Percentiles rank a stretch among this genome's conserved stretches.
These are phyloP conservation scores for Debaryomyces psychrophilus DNA, from an alignment of 1,139 yeast genomes.

Conservation along the genomic window DNA sequence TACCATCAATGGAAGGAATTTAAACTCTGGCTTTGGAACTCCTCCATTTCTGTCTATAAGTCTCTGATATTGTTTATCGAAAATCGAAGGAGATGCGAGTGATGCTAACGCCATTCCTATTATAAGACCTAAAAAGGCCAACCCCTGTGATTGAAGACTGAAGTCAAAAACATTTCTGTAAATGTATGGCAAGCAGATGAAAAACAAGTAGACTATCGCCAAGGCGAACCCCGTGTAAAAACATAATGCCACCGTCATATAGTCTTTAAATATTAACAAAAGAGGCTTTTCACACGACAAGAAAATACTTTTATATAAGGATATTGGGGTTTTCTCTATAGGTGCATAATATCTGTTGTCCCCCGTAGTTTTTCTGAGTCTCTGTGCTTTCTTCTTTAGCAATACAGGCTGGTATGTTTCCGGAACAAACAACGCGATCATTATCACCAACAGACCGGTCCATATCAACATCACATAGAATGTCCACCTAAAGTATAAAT, in stretches of 20 bases:
- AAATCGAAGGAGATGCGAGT: conserved; percentile 23
- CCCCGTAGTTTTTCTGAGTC: conserved; percentile 20
- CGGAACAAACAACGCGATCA: conserved; percentile 24
- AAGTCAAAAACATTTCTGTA: conserved; percentile 52
- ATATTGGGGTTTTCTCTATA: conserved; percentile 36
- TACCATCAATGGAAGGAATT: conserved; percentile 40
- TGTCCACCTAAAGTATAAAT: conserved; percentile 29
- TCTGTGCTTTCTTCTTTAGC: conserved; percentile 19
- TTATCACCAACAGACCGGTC: conserved; percentile 20
- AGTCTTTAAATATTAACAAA: conserved; percentile 54
- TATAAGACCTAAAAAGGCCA: conserved; percentile 56
- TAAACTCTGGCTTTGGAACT: conserved; percentile 37
- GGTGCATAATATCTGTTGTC: conserved; percentile 47
- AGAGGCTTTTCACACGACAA: conserved; percentile 57
- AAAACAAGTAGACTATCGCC: conserved; percentile 63
- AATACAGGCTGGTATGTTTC: conserved; percentile 26
- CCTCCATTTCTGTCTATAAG: conserved; percentile 34
- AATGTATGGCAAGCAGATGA: conserved; percentile 64
- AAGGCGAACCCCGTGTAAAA: conserved; percentile 63
- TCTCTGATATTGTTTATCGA: conserved; percentile 26
- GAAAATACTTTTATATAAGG: conserved; percentile 33
- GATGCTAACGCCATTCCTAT: conserved; percentile 46
- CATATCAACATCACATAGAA: conserved; percentile 30
- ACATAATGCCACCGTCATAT: conserved; percentile 64
- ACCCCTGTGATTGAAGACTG: conserved; percentile 39